Evolutionary conservation across 768 basidiomycete genomes (phyloP).

Genomic region (Asterophora parasitica): DNA sequence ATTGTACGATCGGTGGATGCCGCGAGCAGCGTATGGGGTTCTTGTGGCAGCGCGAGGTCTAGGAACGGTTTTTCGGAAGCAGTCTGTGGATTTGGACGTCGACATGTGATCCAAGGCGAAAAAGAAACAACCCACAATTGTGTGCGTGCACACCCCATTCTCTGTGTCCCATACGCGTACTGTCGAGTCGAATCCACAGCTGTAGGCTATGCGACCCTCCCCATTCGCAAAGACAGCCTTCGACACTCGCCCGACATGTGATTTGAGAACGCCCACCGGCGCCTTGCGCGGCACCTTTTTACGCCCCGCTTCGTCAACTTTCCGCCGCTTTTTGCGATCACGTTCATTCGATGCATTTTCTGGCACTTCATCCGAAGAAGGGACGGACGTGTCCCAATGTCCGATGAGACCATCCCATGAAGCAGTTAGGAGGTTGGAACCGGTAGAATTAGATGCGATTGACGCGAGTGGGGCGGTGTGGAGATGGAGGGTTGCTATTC

Average conservation of each 20-base stretch:
- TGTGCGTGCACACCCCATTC: conserved; percentile 62
- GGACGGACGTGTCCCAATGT: conserved; percentile 67
- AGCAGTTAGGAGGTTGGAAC: conserved; percentile 69
- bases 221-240: conserved; percentile 50
- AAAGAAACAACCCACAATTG: conserved; percentile 48
- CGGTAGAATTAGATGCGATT: conserved; percentile 48
- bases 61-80: conserved; percentile 74
- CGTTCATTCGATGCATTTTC: conserved; percentile 30
- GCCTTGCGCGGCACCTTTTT: conserved; percentile 51
- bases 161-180: conserved; percentile 86
- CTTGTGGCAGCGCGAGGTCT: conserved; percentile 43
- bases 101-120: too few species aligned
- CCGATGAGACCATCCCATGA: conserved; percentile 89
- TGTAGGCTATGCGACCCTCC: conserved; percentile 43
- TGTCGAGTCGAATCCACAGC: conserved; percentile 88
- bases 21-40: conserved; percentile 40
- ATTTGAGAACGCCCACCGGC: conserved; percentile 70
- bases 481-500: conserved; percentile 69
- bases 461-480: conserved; percentile 82
- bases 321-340: conserved; percentile 60
- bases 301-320: conserved; percentile 42
- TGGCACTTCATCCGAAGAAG: conserved; percentile 58
- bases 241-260: conserved; percentile 80
- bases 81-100: conserved; percentile 33
- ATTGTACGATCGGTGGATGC: conserved; percentile 74